A percentile compares a stretch with the other conserved stretches of the same genome.
Evolutionary conservation across 371 early-diverging fungal species (phyloP).

Genomic region (Zychaea mexicana): DNA sequence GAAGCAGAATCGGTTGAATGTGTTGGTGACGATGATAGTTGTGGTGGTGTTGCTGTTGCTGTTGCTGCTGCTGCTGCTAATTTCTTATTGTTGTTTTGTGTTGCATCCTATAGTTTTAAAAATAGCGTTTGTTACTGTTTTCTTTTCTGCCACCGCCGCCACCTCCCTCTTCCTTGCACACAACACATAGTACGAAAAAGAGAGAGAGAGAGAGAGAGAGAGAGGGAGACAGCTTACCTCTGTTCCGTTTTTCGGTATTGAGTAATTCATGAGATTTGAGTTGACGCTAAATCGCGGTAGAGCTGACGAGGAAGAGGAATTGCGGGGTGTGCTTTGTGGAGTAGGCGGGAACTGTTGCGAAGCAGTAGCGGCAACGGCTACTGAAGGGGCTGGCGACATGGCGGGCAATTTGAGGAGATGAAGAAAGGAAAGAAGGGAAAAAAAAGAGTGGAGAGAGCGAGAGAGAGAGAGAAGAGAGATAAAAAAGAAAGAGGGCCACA

Average conservation of each 20-base stretch:
- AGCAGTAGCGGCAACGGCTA: conserved; percentile 3
- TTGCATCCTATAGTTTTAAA: not conserved
- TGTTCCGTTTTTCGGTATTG: conserved; percentile 43
- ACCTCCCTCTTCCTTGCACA: not conserved
- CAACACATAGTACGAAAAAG: not conserved
- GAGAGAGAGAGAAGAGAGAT: not conserved
- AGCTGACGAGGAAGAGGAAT: conserved; percentile 14
- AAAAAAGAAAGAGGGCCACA: not conserved
- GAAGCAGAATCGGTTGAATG: not conserved
- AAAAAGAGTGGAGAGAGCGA: not conserved
- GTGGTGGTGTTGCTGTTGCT: not conserved
- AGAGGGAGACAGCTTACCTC: not conserved
- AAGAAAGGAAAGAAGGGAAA: not conserved
- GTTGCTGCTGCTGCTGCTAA: not conserved
- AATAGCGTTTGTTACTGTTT: no score
- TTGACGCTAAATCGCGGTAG: conserved; percentile 47
- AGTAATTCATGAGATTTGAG: conserved; percentile 56
- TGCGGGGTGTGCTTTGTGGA: conserved; percentile 17
- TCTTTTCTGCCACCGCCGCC: not conserved
- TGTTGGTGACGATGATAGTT: not conserved
- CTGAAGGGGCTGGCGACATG: conserved; percentile 11
- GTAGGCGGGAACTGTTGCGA: conserved; percentile 11
- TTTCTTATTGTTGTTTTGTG: no score
- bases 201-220: not conserved
- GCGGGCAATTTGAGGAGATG: not conserved